phyloP scores from a whole-genome alignment of 768 basidiomycete genomes.

The Nidula microcarpa region DNA sequence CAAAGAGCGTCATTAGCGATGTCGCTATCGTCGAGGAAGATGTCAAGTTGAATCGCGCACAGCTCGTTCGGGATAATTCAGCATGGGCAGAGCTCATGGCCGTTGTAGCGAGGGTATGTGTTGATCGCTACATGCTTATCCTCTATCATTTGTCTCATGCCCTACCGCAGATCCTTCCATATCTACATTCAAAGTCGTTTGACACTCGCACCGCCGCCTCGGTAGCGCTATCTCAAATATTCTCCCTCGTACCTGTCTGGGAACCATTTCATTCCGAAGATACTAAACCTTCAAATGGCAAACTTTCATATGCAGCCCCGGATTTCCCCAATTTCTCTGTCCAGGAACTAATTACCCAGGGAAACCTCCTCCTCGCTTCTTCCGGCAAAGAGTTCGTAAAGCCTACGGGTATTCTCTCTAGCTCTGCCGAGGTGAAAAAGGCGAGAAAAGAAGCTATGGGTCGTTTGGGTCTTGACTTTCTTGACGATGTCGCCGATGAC shows the following conservation, averaged over 20 bases:
- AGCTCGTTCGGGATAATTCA: conserved; percentile 58
- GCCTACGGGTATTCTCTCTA: conserved; percentile 68
- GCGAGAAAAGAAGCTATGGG: conserved; percentile 88
- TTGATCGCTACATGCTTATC: conserved; percentile 1
- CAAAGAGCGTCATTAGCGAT: conserved; percentile 80
- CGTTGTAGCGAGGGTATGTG: conserved; percentile 80
- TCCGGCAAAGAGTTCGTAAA: conserved; percentile 91
- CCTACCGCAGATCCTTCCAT: conserved; percentile 73
- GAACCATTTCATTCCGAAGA: conserved; percentile 38
- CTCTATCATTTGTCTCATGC: conserved; percentile 6
- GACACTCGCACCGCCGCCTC: conserved; percentile 92
- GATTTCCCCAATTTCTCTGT: conserved; percentile 79
- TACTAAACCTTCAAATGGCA: conserved; percentile 7
- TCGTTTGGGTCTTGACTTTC: conserved; percentile 82
- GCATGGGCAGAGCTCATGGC: conserved; percentile 91
- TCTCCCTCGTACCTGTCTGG: conserved; percentile 81
- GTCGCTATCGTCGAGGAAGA: conserved; percentile 75
- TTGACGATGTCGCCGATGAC: conserved; percentile 75
- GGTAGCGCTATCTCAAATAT: conserved; percentile 84
- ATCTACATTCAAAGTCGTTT: conserved; percentile 84
- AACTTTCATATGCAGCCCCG: conserved; percentile 29
- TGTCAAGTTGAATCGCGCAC: conserved; percentile 60
- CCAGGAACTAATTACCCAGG: conserved; percentile 69
- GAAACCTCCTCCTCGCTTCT: conserved; percentile 80
- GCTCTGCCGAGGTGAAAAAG: conserved; percentile 76